Conservation (phyloP, 2,329 filamentous ascomycete genomes). For the Microcyclospora tardicrescens region DNA sequence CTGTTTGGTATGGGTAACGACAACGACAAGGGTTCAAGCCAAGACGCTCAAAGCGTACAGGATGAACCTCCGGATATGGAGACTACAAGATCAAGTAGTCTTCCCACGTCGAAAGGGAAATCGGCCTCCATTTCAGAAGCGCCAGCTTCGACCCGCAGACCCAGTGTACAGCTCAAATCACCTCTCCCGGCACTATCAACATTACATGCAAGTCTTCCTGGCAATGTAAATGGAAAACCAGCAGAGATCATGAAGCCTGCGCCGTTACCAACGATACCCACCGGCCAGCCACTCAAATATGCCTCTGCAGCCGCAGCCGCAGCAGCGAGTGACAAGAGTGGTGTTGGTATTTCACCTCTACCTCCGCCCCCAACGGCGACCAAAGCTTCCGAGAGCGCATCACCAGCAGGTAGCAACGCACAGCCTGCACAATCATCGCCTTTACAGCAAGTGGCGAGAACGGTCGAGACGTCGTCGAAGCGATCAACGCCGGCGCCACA, state of each 20-base stretch:
- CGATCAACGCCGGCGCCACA: conserved; percentile 15
- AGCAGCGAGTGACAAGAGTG: conserved; percentile 76
- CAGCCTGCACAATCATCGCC: conserved; percentile 33
- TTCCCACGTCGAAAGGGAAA: conserved; percentile 24
- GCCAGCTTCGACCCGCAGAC: conserved; percentile 48
- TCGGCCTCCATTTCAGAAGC: conserved; percentile 48
- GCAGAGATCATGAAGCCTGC: conserved; percentile 79
- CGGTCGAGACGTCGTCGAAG: conserved; percentile 15
- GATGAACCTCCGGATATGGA: conserved; percentile 60
- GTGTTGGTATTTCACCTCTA: conserved; percentile 80
- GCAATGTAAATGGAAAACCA: conserved; percentile 46
- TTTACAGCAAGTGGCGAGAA: conserved; percentile 14
- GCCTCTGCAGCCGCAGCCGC: conserved; percentile 91
- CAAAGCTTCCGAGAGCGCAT: conserved; percentile 40
- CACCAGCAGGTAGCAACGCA: conserved; percentile 6
- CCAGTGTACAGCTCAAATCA: conserved; percentile 87
- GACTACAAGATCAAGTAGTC: conserved; percentile 33
- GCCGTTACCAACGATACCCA: conserved; percentile 66
- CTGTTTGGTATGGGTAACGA: conserved; percentile 69
- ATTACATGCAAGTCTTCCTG: conserved; percentile 60
- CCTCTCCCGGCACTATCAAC: conserved; percentile 87
- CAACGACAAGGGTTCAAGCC: conserved; percentile 80
- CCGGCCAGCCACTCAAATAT: conserved; percentile 88
- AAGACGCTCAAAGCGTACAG: conserved; percentile 84
- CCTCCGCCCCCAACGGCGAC: conserved; percentile 68